phyloP scores from a whole-genome alignment of 129 eudicot species.

The Flaveria bidentis region DNA sequence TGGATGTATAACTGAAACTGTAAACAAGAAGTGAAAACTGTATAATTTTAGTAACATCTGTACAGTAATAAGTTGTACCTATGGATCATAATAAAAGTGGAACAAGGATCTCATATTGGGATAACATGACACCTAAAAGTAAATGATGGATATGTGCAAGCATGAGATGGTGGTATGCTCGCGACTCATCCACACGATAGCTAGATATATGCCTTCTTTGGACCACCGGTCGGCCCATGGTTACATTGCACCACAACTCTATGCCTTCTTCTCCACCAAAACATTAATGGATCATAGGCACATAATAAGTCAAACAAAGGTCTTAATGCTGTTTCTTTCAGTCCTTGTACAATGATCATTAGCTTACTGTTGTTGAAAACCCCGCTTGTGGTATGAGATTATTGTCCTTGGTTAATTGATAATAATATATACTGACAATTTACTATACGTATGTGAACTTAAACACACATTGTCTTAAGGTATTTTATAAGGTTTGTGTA shows the following conservation, averaged over 20 bases:
- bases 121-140: slow-evolving; percentile 22
- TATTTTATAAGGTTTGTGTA: too few relatives aligned
- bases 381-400: not conserved
- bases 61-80: not conserved
- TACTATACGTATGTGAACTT: not conserved
- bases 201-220: slow-evolving; percentile 27
- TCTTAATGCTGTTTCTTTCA: slow-evolving; percentile 8
- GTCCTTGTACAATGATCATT: not conserved
- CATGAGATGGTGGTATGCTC: slow-evolving; percentile 23
- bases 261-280: slow-evolving; percentile 17
- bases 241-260: slow-evolving; percentile 25
- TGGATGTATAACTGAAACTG: too few relatives aligned
- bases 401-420: not conserved
- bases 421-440: not conserved
- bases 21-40: too few relatives aligned
- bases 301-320: slow-evolving; percentile 14
- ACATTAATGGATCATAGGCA: not conserved
- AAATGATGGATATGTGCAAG: slow-evolving; percentile 19
- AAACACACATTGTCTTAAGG: not conserved
- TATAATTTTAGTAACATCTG: too few relatives aligned
- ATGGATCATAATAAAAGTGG: not conserved
- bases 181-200: slow-evolving; percentile 30
- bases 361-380: not conserved
- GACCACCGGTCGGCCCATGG: slow-evolving; percentile 37
- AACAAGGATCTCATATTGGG: not conserved